Conservation (phyloP, 2,329 filamentous ascomycete species). For the Colletotrichum navitas region DNA sequence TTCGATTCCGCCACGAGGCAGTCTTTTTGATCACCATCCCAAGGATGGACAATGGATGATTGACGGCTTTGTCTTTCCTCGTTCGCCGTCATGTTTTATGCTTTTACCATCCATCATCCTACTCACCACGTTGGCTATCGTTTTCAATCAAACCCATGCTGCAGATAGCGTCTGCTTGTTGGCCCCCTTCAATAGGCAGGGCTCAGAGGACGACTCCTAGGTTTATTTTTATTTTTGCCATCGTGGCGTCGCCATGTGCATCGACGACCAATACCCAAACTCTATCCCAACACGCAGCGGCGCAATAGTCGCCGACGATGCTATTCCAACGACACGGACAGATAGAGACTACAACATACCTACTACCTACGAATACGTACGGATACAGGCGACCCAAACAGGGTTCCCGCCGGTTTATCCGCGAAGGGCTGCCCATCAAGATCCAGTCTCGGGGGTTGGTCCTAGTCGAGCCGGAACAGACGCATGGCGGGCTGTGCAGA, state of each 20-base stretch:
- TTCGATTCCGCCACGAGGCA: conserved; percentile 30
- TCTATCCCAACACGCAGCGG: too few relatives aligned
- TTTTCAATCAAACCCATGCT: not conserved
- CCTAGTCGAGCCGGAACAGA: not conserved
- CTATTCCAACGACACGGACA: too few relatives aligned
- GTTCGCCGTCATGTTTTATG: too few relatives aligned
- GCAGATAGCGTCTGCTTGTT: not conserved
- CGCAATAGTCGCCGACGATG: not conserved
- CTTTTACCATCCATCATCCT: not conserved
- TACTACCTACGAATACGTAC: too few relatives aligned
- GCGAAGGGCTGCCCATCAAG: not conserved
- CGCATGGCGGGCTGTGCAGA: conserved; percentile 14
- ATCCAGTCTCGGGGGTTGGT: too few relatives aligned
- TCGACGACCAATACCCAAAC: too few relatives aligned
- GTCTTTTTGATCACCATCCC: not conserved
- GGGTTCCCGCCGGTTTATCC: not conserved
- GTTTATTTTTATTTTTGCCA: not conserved
- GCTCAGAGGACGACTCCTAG: not conserved
- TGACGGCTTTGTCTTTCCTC: too few relatives aligned
- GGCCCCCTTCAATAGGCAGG: not conserved
- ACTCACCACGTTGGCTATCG: not conserved
- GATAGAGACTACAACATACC: too few relatives aligned
- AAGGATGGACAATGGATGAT: too few relatives aligned
- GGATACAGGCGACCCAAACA: too few relatives aligned
- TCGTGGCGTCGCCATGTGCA: not conserved